Evolutionary conservation across 2,329 filamentous ascomycete species (phyloP).

Genomic region (Thelonectria blattea): DNA sequence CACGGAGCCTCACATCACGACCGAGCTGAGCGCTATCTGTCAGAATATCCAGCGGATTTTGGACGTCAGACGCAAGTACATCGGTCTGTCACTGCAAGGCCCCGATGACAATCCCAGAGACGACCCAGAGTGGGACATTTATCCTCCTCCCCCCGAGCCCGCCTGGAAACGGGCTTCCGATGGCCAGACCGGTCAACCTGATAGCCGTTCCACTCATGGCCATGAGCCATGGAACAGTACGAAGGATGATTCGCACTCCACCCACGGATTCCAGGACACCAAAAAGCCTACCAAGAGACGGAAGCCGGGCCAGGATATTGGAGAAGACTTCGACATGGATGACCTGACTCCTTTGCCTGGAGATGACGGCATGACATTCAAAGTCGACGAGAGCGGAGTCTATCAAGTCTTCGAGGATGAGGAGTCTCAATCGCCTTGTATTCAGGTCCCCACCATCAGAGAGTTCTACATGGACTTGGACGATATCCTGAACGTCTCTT

Average conservation of each 20-base stretch:
- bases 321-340: slow-evolving; percentile 86
- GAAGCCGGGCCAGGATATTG: slow-evolving; percentile 89
- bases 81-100: slow-evolving; percentile 81
- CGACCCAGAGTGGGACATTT: slow-evolving; percentile 81
- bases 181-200: slow-evolving; percentile 18
- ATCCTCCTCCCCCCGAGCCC: slow-evolving; percentile 89
- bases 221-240: slow-evolving; percentile 22
- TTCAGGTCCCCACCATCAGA: slow-evolving; percentile 87
- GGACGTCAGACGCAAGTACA: slow-evolving; percentile 87
- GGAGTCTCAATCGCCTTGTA: slow-evolving; percentile 69
- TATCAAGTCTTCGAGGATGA: slow-evolving; percentile 88
- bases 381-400: slow-evolving; percentile 82
- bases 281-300: slow-evolving; percentile 65
- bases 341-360: slow-evolving; percentile 78
- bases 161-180: slow-evolving; percentile 66
- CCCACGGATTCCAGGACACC: slow-evolving; percentile 38
- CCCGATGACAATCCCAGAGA: slow-evolving; percentile 88
- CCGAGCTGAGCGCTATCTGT: slow-evolving; percentile 86
- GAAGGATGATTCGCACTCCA: slow-evolving; percentile 17
- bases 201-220: slow-evolving; percentile 30
- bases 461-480: slow-evolving; percentile 98
- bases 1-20: slow-evolving; percentile 78
- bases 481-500: slow-evolving; percentile 83
- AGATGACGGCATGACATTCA: slow-evolving; percentile 74
- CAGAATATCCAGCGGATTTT: slow-evolving; percentile 89